A percentile compares a stretch with the other conserved stretches of the same genome.
These are phyloP conservation scores for Mitragyna speciosa DNA, from an alignment of 257 asterid genomes.

Conservation along the genomic window DNA sequence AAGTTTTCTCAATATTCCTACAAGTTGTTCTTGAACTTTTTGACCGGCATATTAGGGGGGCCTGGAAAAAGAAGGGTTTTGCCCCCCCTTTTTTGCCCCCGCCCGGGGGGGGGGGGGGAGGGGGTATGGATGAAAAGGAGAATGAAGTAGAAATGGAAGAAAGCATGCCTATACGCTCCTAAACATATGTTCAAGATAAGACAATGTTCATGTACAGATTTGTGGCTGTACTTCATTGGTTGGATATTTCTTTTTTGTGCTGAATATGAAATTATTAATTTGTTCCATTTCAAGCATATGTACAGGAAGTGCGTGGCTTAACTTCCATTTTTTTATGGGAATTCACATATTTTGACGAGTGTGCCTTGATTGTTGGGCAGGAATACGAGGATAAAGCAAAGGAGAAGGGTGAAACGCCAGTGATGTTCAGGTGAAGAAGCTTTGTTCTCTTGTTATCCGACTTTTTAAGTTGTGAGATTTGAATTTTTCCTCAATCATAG, in stretches of 20 bases:
- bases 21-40: background rate
- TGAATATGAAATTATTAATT: background rate
- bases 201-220: no score
- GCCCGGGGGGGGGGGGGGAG: background rate
- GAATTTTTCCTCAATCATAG: background rate
- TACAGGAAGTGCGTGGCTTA: background rate
- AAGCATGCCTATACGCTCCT: background rate
- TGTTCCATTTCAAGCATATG: background rate
- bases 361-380: constrained; percentile 36
- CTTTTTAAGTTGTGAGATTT: background rate
- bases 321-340: background rate
- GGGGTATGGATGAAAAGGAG: background rate
- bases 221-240: no score
- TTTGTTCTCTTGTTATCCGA: background rate
- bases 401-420: constrained; percentile 97
- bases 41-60: background rate
- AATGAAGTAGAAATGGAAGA: background rate
- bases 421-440: constrained; percentile 87
- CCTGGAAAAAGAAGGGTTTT: background rate
- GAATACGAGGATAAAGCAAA: constrained; percentile 85
- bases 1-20: background rate
- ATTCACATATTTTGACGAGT: constrained; percentile 9
- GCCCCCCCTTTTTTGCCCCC: no score
- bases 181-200: no score
- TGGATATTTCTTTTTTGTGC: no score